These are phyloP conservation scores for Cercophora scortea DNA, from an alignment of 495 filamentous ascomycete genomes.

Conservation along the genomic window DNA sequence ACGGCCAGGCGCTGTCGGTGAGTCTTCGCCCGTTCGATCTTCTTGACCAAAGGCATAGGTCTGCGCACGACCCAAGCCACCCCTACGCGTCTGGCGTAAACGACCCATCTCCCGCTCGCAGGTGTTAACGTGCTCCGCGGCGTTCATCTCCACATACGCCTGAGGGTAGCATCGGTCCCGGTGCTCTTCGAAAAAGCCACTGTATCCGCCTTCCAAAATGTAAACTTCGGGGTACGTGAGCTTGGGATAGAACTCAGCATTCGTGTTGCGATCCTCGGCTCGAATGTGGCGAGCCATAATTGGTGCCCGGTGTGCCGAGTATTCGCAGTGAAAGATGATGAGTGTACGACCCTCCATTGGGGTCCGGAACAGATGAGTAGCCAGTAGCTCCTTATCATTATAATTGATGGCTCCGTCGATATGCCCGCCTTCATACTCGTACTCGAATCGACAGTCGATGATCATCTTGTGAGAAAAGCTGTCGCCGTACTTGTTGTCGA, in stretches of 20 bases:
- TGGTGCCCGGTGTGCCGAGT: constrained; percentile 93
- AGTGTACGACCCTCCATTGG: constrained; percentile 61
- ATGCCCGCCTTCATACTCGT: constrained; percentile 95
- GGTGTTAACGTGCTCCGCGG: constrained; percentile 77
- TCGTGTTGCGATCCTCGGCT: constrained; percentile 72
- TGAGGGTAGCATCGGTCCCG: constrained; percentile 78
- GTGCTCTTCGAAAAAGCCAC: constrained; percentile 75
- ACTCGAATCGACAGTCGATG: constrained; percentile 97
- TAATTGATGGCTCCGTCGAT: constrained; percentile 89
- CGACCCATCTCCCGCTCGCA: constrained; percentile 92
- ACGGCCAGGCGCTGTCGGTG: constrained; percentile 63
- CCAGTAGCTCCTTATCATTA: constrained; percentile 86
- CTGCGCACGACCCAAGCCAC: constrained; percentile 74
- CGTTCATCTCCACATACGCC: constrained; percentile 92
- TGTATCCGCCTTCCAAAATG: constrained; percentile 95
- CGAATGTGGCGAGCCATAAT: constrained; percentile 91
- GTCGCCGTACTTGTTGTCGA: constrained; percentile 74
- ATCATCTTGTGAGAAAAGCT: constrained; percentile 70
- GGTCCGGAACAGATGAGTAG: constrained; percentile 64
- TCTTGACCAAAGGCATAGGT: constrained; percentile 87
- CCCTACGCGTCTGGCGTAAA: constrained; percentile 62
- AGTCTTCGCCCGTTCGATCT: constrained; percentile 58
- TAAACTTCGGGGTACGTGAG: constrained; percentile 94
- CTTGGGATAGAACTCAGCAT: constrained; percentile 73
- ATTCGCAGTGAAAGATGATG: constrained; percentile 95